Evolutionary conservation across 2,329 filamentous ascomycete species (phyloP).

Genomic region (Penicillium sp.): DNA sequence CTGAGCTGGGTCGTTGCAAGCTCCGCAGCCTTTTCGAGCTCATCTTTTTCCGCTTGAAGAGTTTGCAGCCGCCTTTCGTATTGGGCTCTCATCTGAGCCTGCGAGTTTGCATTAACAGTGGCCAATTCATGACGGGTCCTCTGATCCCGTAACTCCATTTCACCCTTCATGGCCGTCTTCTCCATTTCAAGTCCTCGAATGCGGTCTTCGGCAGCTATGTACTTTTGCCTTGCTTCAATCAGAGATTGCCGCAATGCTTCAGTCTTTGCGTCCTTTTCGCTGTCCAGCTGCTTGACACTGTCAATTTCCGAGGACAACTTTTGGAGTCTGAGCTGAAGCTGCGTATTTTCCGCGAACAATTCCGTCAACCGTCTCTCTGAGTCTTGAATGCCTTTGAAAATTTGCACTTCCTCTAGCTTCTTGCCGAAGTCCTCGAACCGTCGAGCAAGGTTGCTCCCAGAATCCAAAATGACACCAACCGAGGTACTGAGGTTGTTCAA

Average conservation of each 20-base stretch:
- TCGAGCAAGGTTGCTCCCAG: constrained; percentile 28
- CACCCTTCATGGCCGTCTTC: constrained; percentile 21
- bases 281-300: constrained; percentile 17
- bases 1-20: constrained; percentile 24
- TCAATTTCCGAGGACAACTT: constrained; percentile 18
- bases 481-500: constrained; percentile 21
- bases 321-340: constrained; percentile 31
- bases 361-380: constrained; percentile 27
- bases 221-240: constrained; percentile 17
- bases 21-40: constrained; percentile 20
- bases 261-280: constrained; percentile 23
- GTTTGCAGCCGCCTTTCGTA: constrained; percentile 34
- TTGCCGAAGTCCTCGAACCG: constrained; percentile 29
- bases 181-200: constrained; percentile 24
- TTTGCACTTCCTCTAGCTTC: constrained; percentile 22
- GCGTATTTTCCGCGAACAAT: constrained; percentile 24
- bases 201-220: constrained; percentile 20
- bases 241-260: constrained; percentile 21
- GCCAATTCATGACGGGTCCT: constrained; percentile 34
- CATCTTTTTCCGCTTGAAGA: constrained; percentile 29
- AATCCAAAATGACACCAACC: constrained; percentile 24
- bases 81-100: constrained; percentile 31
- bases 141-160: constrained; percentile 23
- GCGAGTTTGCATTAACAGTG: constrained; percentile 32
- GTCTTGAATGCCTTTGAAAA: constrained; percentile 15